Evolutionary conservation across 2,329 filamentous ascomycete species (phyloP).

Genomic region (Chaetomium sp.): DNA sequence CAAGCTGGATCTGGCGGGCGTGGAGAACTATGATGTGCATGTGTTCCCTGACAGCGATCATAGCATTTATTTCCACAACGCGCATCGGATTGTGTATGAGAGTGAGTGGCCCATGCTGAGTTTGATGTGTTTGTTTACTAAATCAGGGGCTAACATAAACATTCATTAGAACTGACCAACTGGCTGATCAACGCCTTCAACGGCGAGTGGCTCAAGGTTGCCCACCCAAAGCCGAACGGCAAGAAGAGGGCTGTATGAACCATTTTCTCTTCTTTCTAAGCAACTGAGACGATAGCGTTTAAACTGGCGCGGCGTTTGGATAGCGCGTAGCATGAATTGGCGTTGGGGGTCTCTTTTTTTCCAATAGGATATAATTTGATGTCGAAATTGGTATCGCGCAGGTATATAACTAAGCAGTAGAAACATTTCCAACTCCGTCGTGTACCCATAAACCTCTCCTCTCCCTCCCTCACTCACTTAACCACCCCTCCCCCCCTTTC

Average conservation of each 20-base stretch:
- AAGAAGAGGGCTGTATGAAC: slow-evolving; percentile 1
- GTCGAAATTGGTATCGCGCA: background rate
- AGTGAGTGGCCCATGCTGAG: slow-evolving; percentile 53
- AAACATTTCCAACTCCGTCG: too few species aligned
- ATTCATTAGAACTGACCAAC: slow-evolving; percentile 61
- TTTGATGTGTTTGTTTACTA: background rate
- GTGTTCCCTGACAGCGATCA: slow-evolving; percentile 96
- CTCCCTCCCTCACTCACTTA: too few species aligned
- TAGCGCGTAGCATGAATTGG: slow-evolving; percentile 1
- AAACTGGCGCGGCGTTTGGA: background rate
- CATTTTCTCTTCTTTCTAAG: too few species aligned
- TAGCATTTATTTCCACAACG: slow-evolving; percentile 90
- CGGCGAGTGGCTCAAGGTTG: slow-evolving; percentile 74
- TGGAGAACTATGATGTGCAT: slow-evolving; percentile 95
- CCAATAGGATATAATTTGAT: too few species aligned
- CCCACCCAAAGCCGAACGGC: slow-evolving; percentile 40
- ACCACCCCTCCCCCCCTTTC: too few species aligned
- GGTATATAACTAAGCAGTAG: background rate
- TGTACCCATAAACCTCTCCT: too few species aligned
- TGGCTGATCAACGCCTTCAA: slow-evolving; percentile 99
- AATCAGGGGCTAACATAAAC: slow-evolving; percentile 2
- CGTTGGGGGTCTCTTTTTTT: slow-evolving; percentile 7
- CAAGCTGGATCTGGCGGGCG: slow-evolving; percentile 68
- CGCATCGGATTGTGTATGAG: slow-evolving; percentile 84
- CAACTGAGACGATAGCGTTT: background rate